These are phyloP conservation scores for Gossypium anomalum DNA, from an alignment of 345 rosid genomes.

Conservation along the genomic window DNA sequence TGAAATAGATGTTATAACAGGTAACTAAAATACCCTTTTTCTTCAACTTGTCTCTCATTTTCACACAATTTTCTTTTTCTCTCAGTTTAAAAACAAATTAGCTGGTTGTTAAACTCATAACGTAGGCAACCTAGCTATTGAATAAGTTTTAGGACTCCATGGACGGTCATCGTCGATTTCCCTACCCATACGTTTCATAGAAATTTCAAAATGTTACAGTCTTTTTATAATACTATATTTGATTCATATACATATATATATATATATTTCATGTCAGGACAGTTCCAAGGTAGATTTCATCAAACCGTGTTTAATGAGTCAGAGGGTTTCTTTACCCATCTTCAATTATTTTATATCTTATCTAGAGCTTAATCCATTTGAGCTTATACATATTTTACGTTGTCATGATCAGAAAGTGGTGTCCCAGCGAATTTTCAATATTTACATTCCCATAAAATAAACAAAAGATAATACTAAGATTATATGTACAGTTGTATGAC, in stretches of 20 bases:
- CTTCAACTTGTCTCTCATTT: conserved; percentile 5
- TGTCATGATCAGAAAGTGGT: too few relatives aligned
- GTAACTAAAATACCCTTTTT: conserved; percentile 30
- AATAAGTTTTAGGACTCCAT: background rate
- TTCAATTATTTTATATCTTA: background rate
- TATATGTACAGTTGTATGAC: background rate
- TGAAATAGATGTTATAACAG: conserved; percentile 82
- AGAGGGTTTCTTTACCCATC: background rate
- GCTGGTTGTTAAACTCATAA: background rate
- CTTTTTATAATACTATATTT: background rate
- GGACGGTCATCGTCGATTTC: background rate
- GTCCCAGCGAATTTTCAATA: too few relatives aligned
- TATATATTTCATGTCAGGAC: background rate
- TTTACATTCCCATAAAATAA: too few relatives aligned
- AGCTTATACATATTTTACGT: too few relatives aligned
- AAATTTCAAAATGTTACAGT: background rate
- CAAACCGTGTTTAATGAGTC: conserved; percentile 3
- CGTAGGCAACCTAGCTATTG: background rate
- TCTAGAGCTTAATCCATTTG: too few relatives aligned
- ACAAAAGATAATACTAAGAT: too few relatives aligned
- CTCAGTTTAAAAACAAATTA: conserved; percentile 1
- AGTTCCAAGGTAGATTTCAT: background rate
- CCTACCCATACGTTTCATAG: background rate
- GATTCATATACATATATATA: too few relatives aligned
- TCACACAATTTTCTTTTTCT: background rate